Conservation (phyloP, 192 early-diverging fungal species). For the Coemansia sp. region DNA sequence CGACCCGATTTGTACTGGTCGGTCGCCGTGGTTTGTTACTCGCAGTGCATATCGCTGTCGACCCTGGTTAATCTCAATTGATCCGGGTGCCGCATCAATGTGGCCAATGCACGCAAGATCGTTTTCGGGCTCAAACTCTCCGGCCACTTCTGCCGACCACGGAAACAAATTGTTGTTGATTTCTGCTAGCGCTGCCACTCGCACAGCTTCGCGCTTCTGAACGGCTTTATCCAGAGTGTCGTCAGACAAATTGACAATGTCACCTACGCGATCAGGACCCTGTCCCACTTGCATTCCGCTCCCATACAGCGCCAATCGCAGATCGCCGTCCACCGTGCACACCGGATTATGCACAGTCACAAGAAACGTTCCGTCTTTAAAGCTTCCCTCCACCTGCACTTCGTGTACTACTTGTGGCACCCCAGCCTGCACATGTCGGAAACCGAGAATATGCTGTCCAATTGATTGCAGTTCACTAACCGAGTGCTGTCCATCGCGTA, state of each 20-base stretch:
- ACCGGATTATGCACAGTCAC: constrained; percentile 94
- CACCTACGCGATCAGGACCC: constrained; percentile 12
- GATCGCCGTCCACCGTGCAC: constrained; percentile 74
- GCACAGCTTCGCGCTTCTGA: constrained; percentile 1
- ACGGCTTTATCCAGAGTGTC: constrained; percentile 11
- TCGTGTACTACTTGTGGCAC: constrained; percentile 71
- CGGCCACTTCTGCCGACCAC: constrained; percentile 36
- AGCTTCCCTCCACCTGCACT: constrained; percentile 91
- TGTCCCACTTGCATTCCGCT: constrained; percentile 79
- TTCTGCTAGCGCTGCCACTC: neutral
- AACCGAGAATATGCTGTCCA: constrained; percentile 85
- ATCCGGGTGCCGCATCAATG: constrained; percentile 63
- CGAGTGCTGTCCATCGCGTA: constrained; percentile 84
- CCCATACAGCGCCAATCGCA: constrained; percentile 83
- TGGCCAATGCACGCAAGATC: constrained; percentile 61
- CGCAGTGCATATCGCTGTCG: constrained; percentile 64
- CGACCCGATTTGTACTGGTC: constrained; percentile 92
- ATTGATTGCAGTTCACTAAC: constrained; percentile 86
- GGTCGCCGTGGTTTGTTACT: constrained; percentile 91
- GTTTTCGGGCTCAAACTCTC: constrained; percentile 41
- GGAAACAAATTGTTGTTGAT: constrained; percentile 55
- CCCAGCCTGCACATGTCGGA: constrained; percentile 73
- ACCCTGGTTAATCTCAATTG: constrained; percentile 76
- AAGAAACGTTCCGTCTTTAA: constrained; percentile 90
- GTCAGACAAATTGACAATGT: constrained; percentile 16